A percentile compares a stretch with the other conserved stretches of the same genome.
These are phyloP conservation scores for Pluteus cervinus DNA, from an alignment of 768 basidiomycete genomes.

Conservation along the genomic window DNA sequence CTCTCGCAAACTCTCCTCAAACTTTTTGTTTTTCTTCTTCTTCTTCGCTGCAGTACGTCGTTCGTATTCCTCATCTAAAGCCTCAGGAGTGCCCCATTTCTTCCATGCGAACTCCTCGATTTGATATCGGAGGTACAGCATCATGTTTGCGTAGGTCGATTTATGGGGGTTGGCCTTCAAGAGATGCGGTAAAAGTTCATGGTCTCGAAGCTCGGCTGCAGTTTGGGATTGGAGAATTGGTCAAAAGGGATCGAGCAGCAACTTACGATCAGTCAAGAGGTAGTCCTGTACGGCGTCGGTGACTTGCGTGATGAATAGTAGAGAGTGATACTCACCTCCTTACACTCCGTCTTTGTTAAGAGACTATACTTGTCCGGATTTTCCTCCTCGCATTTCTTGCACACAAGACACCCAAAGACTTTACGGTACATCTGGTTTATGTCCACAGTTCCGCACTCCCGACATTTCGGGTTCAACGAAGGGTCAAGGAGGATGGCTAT, in stretches of 20 bases:
- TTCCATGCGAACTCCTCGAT: constrained; percentile 96
- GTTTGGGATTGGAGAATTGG: constrained; percentile 6
- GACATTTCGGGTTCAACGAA: constrained; percentile 73
- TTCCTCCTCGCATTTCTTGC: constrained; percentile 85
- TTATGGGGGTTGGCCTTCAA: constrained; percentile 94
- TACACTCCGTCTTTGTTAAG: constrained; percentile 97
- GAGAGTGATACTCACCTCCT: constrained; percentile 52
- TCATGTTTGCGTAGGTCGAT: constrained; percentile 97
- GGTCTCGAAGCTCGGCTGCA: constrained; percentile 88
- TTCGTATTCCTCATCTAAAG: constrained; percentile 83
- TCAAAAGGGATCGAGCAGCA: not conserved
- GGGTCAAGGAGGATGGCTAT: constrained; percentile 77
- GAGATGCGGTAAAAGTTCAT: constrained; percentile 87
- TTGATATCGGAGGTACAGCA: constrained; percentile 91
- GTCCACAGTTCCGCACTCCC: constrained; percentile 81
- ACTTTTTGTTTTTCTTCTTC: constrained; percentile 90
- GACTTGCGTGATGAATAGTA: not conserved
- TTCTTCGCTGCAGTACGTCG: constrained; percentile 75
- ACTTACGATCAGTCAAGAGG: constrained; percentile 84
- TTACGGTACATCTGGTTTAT: constrained; percentile 80
- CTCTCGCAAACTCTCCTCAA: constrained; percentile 84
- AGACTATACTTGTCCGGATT: constrained; percentile 91
- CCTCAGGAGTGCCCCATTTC: constrained; percentile 96
- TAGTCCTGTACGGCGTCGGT: constrained; percentile 63
- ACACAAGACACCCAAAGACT: constrained; percentile 81